A percentile compares a stretch with the other conserved stretches of the same genome.
Conservation (phyloP, 2,329 filamentous ascomycete genomes). For the Paraphaeosphaeria sporulosa region DNA sequence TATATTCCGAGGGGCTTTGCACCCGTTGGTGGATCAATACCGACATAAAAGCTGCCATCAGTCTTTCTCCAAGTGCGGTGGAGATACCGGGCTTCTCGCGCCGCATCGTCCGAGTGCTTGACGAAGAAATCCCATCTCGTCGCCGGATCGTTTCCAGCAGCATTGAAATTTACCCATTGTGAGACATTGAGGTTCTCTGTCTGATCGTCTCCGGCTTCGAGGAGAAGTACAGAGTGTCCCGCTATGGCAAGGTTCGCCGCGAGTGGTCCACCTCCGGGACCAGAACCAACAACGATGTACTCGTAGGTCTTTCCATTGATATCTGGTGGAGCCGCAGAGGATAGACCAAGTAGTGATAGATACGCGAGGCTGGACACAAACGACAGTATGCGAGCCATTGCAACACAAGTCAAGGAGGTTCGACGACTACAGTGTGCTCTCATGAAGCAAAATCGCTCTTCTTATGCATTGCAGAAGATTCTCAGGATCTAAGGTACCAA, state of each 20-base stretch:
- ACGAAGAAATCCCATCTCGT: slow-evolving; percentile 70
- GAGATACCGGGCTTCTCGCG: slow-evolving; percentile 60
- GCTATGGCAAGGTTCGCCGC: slow-evolving; percentile 38
- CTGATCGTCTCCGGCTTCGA: slow-evolving; percentile 63
- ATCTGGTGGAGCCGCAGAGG: slow-evolving; percentile 17
- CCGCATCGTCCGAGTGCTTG: slow-evolving; percentile 63
- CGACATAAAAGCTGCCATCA: slow-evolving; percentile 39
- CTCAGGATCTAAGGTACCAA: slow-evolving; percentile 6
- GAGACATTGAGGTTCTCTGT: slow-evolving; percentile 58
- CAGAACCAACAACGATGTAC: slow-evolving; percentile 64
- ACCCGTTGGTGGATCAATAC: slow-evolving; percentile 59
- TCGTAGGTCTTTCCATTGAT: slow-evolving; percentile 56
- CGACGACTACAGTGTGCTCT: background rate
- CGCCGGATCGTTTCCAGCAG: slow-evolving; percentile 62
- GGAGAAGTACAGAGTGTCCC: slow-evolving; percentile 65
- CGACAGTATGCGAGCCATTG: slow-evolving; percentile 25
- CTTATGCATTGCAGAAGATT: background rate
- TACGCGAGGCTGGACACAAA: slow-evolving; percentile 15
- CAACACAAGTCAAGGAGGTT: slow-evolving; percentile 10
- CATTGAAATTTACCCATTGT: slow-evolving; percentile 59
- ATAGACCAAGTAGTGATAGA: slow-evolving; percentile 18
- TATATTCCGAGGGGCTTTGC: slow-evolving; percentile 61
- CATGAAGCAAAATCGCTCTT: background rate
- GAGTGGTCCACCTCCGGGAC: slow-evolving; percentile 48
- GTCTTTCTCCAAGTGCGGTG: slow-evolving; percentile 65